Evolutionary conservation across 208 protist genomes (phyloP), one percentile per base, ranked within the genome.

Genomic region (Balamuthia mandrillaris): DNA sequence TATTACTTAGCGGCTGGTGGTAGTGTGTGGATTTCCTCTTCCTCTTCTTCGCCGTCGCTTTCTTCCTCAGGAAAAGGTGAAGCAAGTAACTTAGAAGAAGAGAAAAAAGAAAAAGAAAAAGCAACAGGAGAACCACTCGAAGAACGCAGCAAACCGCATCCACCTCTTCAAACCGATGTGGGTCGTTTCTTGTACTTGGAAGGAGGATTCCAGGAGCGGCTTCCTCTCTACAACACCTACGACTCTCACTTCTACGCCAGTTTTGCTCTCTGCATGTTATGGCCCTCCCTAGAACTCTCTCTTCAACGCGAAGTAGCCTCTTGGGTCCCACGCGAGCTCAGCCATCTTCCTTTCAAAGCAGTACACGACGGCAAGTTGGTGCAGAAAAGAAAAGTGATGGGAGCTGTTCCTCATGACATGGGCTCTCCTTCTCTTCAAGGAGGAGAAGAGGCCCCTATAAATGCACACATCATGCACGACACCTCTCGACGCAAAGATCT

Each of bases 221-320:
- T 95, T n/a, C n/a, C n/a, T n/a, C n/a, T n/a, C 85, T 91, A 90
- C 63, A 94, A 94, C 61, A 93, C 92, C 0, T 94, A 94, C 56
- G 92, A 95, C 31, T 91, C 94, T 18, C 91, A 94, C 51, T 95
- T 95, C 31, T 95, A 95, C 70, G 89, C 92, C 10, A 88, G 66
- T 6, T 92, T 88, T 66, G 92, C 92, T 10, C 49, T 95, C 29
- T 65, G 70, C 5, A 87, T 86, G 14, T 42, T 89, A 0, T 95
- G 91, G 91, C 92, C 92, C 27, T 63, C 54, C 1, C 54, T 95
- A 1, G 88, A 93, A 35, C 37, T 91, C 1, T 68, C 81, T 41
- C 21, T 95, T 4, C 89, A 92, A 45, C 41, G 45, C 9, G 92
- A 92, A 49, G 51, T 90, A 1, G 84, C 81, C 3, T 58, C 52